Conservation (phyloP, 495 filamentous ascomycete genomes). For the Pyronema domesticum region DNA sequence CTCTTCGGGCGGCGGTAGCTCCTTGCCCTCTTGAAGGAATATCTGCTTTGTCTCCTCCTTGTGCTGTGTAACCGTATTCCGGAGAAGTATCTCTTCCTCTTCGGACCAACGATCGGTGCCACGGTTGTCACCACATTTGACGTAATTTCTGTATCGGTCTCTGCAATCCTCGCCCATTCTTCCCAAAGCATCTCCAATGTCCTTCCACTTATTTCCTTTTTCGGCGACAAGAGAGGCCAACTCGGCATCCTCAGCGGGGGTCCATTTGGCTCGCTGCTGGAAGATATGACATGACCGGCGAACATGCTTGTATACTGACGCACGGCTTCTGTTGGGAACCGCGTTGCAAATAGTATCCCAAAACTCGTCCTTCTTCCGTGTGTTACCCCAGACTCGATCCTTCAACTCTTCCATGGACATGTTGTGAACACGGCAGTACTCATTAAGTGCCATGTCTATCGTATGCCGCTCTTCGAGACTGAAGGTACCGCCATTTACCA, state of each 20-base stretch:
- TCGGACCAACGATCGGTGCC: constrained; percentile 44
- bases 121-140: constrained; percentile 42
- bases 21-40: constrained; percentile 23
- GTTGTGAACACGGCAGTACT: constrained; percentile 10
- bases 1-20: constrained; percentile 3
- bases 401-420: constrained; percentile 17
- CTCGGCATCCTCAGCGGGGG: constrained; percentile 47
- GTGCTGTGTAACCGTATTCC: constrained; percentile 4
- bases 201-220: constrained; percentile 44
- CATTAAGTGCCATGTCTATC: constrained; percentile 17
- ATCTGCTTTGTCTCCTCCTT: constrained; percentile 8
- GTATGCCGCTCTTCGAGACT: constrained; percentile 19
- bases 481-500: constrained; percentile 16
- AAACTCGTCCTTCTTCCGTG: constrained; percentile 25
- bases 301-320: constrained; percentile 40
- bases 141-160: constrained; percentile 58
- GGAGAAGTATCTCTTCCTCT: constrained; percentile 39
- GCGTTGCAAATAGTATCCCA: constrained; percentile 31
- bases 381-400: constrained; percentile 22
- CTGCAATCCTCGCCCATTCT: constrained; percentile 51
- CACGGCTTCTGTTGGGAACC: constrained; percentile 30
- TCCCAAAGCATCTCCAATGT: constrained; percentile 45
- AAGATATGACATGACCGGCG: constrained; percentile 54
- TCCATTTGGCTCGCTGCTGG: constrained; percentile 47
- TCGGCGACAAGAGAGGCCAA: constrained; percentile 34